These are phyloP conservation scores for Sanghuangporus baumii DNA, from an alignment of 1,284 basidiomycete species.

Conservation along the genomic window DNA sequence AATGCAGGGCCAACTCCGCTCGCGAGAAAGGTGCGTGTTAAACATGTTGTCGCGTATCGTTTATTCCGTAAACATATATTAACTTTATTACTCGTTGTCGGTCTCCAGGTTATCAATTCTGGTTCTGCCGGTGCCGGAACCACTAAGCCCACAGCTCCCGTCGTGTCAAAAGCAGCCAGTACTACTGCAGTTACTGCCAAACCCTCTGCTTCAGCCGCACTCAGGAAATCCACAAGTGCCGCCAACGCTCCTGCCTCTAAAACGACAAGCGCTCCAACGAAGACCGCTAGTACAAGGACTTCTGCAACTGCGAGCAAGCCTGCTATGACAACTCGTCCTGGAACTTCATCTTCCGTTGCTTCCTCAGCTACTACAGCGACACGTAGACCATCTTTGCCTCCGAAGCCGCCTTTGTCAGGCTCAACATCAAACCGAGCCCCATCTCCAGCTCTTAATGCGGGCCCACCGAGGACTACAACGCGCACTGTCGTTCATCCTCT, in stretches of 20 bases:
- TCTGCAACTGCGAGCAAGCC: slow-evolving; percentile 34
- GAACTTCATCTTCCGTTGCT: slow-evolving; percentile 32
- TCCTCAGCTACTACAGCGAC: slow-evolving; percentile 6
- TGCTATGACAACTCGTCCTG: slow-evolving; percentile 30
- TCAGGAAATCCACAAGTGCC: slow-evolving; percentile 46
- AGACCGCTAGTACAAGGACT: slow-evolving; percentile 36
- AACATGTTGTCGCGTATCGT: slow-evolving; percentile 21
- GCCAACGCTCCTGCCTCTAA: slow-evolving; percentile 32
- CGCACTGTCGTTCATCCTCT: slow-evolving; percentile 46
- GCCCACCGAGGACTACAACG: slow-evolving; percentile 22
- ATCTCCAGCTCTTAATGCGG: slow-evolving; percentile 32
- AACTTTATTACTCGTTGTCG: background rate
- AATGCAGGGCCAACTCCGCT: slow-evolving; percentile 34
- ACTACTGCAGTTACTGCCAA: slow-evolving; percentile 23
- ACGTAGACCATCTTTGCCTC: slow-evolving; percentile 11
- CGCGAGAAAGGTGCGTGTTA: slow-evolving; percentile 55
- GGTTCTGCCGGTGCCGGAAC: slow-evolving; percentile 60
- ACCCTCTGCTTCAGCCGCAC: slow-evolving; percentile 24
- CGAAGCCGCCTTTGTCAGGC: slow-evolving; percentile 21
- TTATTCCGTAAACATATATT: background rate
- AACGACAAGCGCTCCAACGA: slow-evolving; percentile 27
- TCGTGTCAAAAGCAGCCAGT: slow-evolving; percentile 33
- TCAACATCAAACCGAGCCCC: slow-evolving; percentile 23
- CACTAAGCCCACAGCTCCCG: slow-evolving; percentile 43
- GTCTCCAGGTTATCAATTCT: slow-evolving; percentile 52